Base-by-base conservation (phyloP, 2,329 filamentous ascomycete species). In the Aplosporella prunicola region DNA sequence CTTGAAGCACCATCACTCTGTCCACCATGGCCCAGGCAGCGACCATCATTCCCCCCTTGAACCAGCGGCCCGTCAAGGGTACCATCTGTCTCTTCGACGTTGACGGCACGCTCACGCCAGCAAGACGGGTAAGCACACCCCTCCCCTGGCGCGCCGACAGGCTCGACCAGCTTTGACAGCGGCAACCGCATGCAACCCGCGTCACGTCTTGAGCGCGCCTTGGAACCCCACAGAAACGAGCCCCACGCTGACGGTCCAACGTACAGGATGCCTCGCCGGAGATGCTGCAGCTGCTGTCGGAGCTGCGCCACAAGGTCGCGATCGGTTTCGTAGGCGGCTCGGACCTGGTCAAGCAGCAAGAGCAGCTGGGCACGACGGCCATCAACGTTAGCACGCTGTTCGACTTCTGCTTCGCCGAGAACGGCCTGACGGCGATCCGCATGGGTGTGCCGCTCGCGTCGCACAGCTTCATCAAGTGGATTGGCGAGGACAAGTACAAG, bases 371-470 rank as follows among this genome's bases (percentile, higher is more conserved):
- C 58, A 72, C 76, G 4, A 60, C 74, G 17, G 66, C 72, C 41
- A 72, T 80, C 49, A 60, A 69, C 50, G 89, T 96, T 44, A 87
- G 79, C 35, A 70, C 76, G 44, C 78, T 96, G 53, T 98, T 98
- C 70, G 91, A 98, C 71, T 98, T 85, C 68, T 91, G 82, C 75
- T 98, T 98, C 68, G 71, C 87, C 42, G 91, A 98, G 69, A 98
- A 98, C 66, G 91, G 91, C 9, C 76, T 98, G 49, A 93, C 83
- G 2, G 91, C 89, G 28, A 93, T 74, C 72, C 86, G 87, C 56
- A 66, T 88, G 54, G 91, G 89, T 52, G 64, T 79, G 58, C 71
- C 74, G 39, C 76, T 96, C 41, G 70, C 80, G 1, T 78, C 77
- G 53, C 82, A 81, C 64, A 85, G 76, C 65, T 98, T 96, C 75